A percentile compares a stretch with the other conserved stretches of the same genome.
Conservation (phyloP, 306 rosid species). For the Rosa multiflora region DNA sequence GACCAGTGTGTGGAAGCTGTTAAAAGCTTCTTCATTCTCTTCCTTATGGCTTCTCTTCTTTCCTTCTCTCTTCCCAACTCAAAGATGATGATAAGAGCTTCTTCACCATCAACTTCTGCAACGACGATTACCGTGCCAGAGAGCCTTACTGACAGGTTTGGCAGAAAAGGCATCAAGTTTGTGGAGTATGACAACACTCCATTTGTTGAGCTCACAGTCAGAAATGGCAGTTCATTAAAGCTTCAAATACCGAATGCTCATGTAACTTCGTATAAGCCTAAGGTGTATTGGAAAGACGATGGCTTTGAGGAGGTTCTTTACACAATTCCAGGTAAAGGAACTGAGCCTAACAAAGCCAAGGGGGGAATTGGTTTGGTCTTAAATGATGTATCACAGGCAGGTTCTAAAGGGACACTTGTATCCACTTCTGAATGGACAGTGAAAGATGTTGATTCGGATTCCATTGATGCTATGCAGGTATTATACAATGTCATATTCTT, state of each 20-base stretch:
- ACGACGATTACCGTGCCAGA: slow-evolving; percentile 46
- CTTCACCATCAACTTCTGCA: slow-evolving; percentile 31
- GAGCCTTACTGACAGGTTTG: slow-evolving; percentile 57
- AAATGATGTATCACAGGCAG: slow-evolving; percentile 51
- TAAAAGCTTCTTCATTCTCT: slow-evolving; percentile 33
- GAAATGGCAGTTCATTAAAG: slow-evolving; percentile 86
- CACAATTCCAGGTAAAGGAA: slow-evolving; percentile 47
- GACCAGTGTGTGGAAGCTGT: slow-evolving; percentile 48
- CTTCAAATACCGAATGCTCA: slow-evolving; percentile 89
- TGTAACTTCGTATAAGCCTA: slow-evolving; percentile 85
- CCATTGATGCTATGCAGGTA: slow-evolving; percentile 97
- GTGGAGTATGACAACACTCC: slow-evolving; percentile 54
- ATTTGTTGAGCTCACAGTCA: slow-evolving; percentile 62
- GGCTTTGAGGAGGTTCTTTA: slow-evolving; percentile 83
- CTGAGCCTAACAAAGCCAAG: slow-evolving; percentile 41
- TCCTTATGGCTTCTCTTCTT: slow-evolving; percentile 79
- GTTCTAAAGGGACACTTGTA: slow-evolving; percentile 42
- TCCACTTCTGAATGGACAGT: slow-evolving; percentile 71
- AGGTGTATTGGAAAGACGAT: slow-evolving; percentile 86
- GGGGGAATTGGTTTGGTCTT: slow-evolving; percentile 88
- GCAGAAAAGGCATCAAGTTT: slow-evolving; percentile 81
- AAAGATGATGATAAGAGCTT: slow-evolving; percentile 45
- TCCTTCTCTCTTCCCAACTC: slow-evolving; percentile 75
- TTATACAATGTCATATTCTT: not conserved
- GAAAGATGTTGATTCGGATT: slow-evolving; percentile 73